A percentile compares a stretch with the other conserved stretches of the same genome.
These are phyloP conservation scores for Arthroderma sp. DNA, from an alignment of 2,329 filamentous ascomycete species.

Conservation along the genomic window DNA sequence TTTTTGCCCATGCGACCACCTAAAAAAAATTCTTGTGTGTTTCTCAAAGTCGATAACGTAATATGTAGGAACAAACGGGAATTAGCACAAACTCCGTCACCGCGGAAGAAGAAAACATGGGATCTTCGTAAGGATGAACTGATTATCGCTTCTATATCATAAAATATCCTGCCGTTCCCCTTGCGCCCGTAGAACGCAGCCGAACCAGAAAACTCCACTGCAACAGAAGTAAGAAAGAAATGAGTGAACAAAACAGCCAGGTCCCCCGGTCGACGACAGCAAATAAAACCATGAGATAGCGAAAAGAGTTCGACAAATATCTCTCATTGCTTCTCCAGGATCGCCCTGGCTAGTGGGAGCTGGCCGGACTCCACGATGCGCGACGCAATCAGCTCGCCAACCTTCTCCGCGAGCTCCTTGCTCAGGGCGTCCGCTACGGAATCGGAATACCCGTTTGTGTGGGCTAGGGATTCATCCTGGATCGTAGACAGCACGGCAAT, in stretches of 20 bases:
- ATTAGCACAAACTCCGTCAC: neutral
- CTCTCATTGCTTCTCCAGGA: slow-evolving; percentile 20
- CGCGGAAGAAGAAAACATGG: slow-evolving; percentile 2
- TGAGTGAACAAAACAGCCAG: neutral
- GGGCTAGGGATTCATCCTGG: slow-evolving; percentile 33
- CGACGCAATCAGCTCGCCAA: slow-evolving; percentile 33
- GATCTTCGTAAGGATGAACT: neutral
- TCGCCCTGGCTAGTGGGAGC: slow-evolving; percentile 29
- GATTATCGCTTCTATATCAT: neutral
- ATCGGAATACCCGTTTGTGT: slow-evolving; percentile 31
- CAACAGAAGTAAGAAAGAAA: neutral
- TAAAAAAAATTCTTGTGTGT: neutral
- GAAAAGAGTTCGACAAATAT: neutral
- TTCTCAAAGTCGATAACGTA: neutral
- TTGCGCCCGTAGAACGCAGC: neutral
- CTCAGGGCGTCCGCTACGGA: slow-evolving; percentile 29
- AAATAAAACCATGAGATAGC: neutral
- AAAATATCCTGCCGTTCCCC: neutral
- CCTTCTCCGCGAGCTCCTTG: slow-evolving; percentile 27
- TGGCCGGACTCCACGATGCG: slow-evolving; percentile 33
- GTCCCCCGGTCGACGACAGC: neutral
- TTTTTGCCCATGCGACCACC: neutral
- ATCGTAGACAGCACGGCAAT: slow-evolving; percentile 45
- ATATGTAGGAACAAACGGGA: neutral
- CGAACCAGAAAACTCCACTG: too few species aligned